These are phyloP conservation scores for Yamadazyma songkhlaensis DNA, from an alignment of 1,139 yeast species.

Conservation along the genomic window DNA sequence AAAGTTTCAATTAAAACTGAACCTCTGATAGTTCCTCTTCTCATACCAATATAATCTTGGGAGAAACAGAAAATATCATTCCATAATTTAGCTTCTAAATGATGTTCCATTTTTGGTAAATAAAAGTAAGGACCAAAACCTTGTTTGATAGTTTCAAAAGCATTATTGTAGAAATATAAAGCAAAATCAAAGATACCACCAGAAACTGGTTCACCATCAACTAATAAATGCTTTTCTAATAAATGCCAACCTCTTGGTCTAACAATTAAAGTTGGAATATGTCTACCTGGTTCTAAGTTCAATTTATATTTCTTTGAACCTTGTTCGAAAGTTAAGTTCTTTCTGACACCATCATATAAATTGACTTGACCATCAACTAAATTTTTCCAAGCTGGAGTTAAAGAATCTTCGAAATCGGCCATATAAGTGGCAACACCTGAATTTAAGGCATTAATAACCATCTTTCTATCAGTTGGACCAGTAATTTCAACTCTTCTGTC, in stretches of 20 bases:
- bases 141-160: constrained; percentile 53
- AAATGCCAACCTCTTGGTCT: constrained; percentile 90
- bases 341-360: constrained; percentile 81
- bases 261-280: constrained; percentile 72
- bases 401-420: constrained; percentile 95
- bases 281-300: constrained; percentile 51
- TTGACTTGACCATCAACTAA: constrained; percentile 88
- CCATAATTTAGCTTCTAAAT: constrained; percentile 77
- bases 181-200: constrained; percentile 81
- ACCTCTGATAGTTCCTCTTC: constrained; percentile 73
- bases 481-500: constrained; percentile 85
- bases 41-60: constrained; percentile 63
- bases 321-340: constrained; percentile 54
- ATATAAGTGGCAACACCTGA: constrained; percentile 87
- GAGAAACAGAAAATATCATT: constrained; percentile 69
- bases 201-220: constrained; percentile 73
- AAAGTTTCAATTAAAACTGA: constrained; percentile 78
- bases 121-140: constrained; percentile 79
- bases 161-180: constrained; percentile 72
- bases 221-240: constrained; percentile 66
- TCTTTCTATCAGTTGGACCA: constrained; percentile 87
- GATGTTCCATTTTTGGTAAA: constrained; percentile 80
- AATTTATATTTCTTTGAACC: constrained; percentile 63
- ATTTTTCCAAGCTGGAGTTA: constrained; percentile 94
- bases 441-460: constrained; percentile 91